Base-by-base conservation (phyloP, 345 rosid genomes). In the Xanthoceras sorbifolium region DNA sequence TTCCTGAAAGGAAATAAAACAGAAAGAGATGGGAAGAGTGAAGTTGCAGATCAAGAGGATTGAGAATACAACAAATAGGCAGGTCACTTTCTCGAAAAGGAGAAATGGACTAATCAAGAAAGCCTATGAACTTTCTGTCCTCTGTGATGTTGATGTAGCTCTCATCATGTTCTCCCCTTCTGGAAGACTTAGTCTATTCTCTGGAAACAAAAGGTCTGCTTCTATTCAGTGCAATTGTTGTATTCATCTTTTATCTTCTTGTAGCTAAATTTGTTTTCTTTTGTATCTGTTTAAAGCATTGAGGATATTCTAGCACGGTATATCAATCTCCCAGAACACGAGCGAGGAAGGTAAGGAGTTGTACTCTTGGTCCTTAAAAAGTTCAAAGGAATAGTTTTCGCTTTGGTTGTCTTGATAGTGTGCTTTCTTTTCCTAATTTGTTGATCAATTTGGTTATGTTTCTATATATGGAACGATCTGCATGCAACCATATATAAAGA, bases 131-230 rank as follows among this genome's bases (percentile, higher is more conserved):
- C 84, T 89, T 66, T 84, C 91, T 40, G 85, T 87, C 66, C 86
- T 90, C 17, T 87, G 92, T 69, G 92, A 86, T 68, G 85, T 88
- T 71, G 92, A 87, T 79, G 83, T 88, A 14, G 94, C 90, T 72
- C 88, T 90, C 17, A 61, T 90, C 80, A 83, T 87, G 89, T 90
- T 90, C 76, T 87, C 90, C 11, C 90, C 94, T 6, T 88, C 92
- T 31, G 88, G 87, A 75, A 84, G 94, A 28, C 57, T 83, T 22
- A 83, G 86, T 78, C 76, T 75, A 63, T 90, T 90, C 70, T 87
- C 94, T 69, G 79, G 94, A 22, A 81, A 84, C 55, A 85, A 78
- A 74, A 90, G 94, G 94, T 88, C 34, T 66, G 79, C 76, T 28
- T 5, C 14, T 5, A 36, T 36, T 36, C 40, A 5, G 0, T 36